Evolutionary conservation across 805 yeast genomes (phyloP).

Genomic region (Huiozyma sinensis): DNA sequence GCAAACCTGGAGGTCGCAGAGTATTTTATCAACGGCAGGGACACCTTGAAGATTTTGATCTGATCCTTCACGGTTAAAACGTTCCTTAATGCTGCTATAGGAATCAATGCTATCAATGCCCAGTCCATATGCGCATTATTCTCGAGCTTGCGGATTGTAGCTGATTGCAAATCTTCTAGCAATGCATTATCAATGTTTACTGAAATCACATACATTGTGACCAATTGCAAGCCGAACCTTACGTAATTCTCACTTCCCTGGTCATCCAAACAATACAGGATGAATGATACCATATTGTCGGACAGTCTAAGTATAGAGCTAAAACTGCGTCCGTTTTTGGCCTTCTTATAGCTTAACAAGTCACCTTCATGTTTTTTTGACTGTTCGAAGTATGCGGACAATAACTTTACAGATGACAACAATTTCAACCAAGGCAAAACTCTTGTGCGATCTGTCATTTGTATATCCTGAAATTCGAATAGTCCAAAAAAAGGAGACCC

Average conservation of each 20-base stretch:
- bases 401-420: constrained; percentile 9
- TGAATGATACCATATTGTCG: constrained; percentile 9
- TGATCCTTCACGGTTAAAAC: constrained; percentile 8
- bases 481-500: too few relatives aligned
- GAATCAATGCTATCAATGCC: constrained; percentile 15
- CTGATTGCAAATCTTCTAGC: constrained; percentile 5
- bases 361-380: constrained; percentile 1
- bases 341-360: constrained; percentile 14
- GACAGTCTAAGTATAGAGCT: constrained; percentile 10
- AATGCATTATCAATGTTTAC: background rate
- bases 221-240: constrained; percentile 14
- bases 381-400: constrained; percentile 9
- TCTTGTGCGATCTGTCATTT: constrained; percentile 5
- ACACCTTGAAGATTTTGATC: constrained; percentile 20
- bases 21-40: constrained; percentile 28
- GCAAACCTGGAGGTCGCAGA: constrained; percentile 14
- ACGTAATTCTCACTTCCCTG: constrained; percentile 3
- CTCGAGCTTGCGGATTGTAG: constrained; percentile 5
- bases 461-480: constrained; percentile 11
- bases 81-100: constrained; percentile 10
- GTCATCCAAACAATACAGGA: constrained; percentile 9
- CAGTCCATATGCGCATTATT: constrained; percentile 10
- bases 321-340: constrained; percentile 8
- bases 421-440: constrained; percentile 14
- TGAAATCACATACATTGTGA: constrained; percentile 7